phyloP scores from a whole-genome alignment of 495 filamentous ascomycete genomes.

The Penicillium pancosmium region DNA sequence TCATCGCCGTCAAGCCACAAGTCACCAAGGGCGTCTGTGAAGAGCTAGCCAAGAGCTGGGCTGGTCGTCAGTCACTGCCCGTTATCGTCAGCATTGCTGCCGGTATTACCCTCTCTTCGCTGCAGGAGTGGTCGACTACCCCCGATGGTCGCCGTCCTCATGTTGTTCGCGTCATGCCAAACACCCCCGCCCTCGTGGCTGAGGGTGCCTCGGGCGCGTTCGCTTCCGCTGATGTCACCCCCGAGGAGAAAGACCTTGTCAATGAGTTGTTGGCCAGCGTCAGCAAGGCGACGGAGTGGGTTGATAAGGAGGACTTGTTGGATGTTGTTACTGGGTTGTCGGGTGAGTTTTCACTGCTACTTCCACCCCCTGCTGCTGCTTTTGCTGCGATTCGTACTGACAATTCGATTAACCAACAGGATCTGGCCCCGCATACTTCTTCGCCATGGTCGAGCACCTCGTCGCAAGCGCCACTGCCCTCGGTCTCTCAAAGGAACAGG shows the following conservation, averaged over 20 bases:
- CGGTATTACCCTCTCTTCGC: slow-evolving; percentile 41
- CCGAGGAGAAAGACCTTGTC: slow-evolving; percentile 40
- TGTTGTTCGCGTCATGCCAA: slow-evolving; percentile 46
- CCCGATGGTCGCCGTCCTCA: slow-evolving; percentile 31
- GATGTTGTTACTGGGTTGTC: slow-evolving; percentile 48
- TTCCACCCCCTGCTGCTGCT: neutral
- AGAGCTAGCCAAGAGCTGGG: slow-evolving; percentile 83
- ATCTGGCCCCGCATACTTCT: slow-evolving; percentile 48
- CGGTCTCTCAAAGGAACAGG: slow-evolving; percentile 41
- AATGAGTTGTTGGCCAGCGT: slow-evolving; percentile 38
- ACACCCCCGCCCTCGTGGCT: slow-evolving; percentile 43
- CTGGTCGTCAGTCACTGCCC: slow-evolving; percentile 66
- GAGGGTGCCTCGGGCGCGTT: slow-evolving; percentile 42
- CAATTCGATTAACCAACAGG: slow-evolving; percentile 19
- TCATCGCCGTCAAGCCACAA: slow-evolving; percentile 72
- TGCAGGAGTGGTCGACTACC: slow-evolving; percentile 37
- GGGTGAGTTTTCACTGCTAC: slow-evolving; percentile 27
- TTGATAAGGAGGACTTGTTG: slow-evolving; percentile 42
- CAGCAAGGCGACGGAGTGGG: slow-evolving; percentile 45
- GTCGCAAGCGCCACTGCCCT: slow-evolving; percentile 41
- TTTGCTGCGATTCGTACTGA: neutral
- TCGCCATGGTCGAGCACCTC: slow-evolving; percentile 49
- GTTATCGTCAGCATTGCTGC: slow-evolving; percentile 47
- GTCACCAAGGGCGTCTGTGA: slow-evolving; percentile 88
- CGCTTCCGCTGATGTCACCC: slow-evolving; percentile 34